phyloP scores from a whole-genome alignment of 1,284 basidiomycete species.

The Ustilago curta region DNA sequence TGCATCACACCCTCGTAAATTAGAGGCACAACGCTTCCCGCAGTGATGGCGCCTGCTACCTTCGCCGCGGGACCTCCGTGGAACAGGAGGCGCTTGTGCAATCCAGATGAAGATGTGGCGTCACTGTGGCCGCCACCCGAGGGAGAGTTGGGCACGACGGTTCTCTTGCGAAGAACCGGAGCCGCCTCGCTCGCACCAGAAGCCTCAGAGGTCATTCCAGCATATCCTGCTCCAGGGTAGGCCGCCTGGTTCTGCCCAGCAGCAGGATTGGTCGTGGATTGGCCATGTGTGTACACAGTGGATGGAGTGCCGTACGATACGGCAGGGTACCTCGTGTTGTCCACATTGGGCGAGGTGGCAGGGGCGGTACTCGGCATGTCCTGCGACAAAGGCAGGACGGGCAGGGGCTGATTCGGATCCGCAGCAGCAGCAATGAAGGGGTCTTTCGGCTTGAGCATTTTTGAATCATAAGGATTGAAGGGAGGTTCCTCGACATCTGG shows the following conservation, averaged over 20 bases:
- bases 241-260: background rate
- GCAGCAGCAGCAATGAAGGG: constrained; percentile 22
- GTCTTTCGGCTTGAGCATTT: constrained; percentile 31
- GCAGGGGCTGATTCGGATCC: background rate
- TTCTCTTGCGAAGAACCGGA: constrained; percentile 29
- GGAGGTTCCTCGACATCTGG: constrained; percentile 15
- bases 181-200: background rate
- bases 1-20: constrained; percentile 21
- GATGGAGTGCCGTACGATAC: background rate
- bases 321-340: constrained; percentile 7
- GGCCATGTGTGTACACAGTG: background rate
- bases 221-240: background rate
- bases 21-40: constrained; percentile 17
- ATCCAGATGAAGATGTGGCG: background rate
- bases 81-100: constrained; percentile 37
- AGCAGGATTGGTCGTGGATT: background rate
- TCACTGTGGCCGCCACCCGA: background rate
- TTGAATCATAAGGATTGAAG: constrained; percentile 41
- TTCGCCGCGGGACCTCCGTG: constrained; percentile 11
- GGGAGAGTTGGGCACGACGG: background rate
- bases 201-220: background rate
- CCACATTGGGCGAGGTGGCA: background rate
- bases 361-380: background rate
- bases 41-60: constrained; percentile 6
- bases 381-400: constrained; percentile 10